A percentile compares a stretch with the other conserved stretches of the same genome.
Conservation (phyloP, 164 flowering plant species). For the Warburgia ugandensis region DNA sequence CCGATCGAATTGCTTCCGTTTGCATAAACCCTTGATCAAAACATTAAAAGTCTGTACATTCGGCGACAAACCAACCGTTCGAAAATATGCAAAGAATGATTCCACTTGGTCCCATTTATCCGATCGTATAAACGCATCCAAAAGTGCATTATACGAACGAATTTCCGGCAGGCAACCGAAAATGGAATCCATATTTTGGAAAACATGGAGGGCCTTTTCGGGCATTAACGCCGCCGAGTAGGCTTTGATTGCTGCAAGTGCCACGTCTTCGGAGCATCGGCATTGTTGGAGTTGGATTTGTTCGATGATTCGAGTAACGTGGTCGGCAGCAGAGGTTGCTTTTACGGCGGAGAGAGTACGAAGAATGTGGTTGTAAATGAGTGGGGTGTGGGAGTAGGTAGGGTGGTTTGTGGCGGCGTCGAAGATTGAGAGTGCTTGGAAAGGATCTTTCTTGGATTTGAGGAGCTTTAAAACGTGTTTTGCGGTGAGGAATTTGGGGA, state of each 20-base stretch:
- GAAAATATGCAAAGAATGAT: constrained; percentile 45
- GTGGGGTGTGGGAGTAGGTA: constrained; percentile 36
- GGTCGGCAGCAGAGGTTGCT: constrained; percentile 4
- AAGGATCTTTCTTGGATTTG: constrained; percentile 42
- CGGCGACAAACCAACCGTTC: constrained; percentile 38
- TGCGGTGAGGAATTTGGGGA: constrained; percentile 31
- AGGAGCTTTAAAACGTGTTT: constrained; percentile 49
- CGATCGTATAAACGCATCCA: constrained; percentile 52
- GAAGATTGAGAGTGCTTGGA: constrained; percentile 60
- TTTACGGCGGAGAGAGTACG: constrained; percentile 40
- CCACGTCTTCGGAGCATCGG: constrained; percentile 60
- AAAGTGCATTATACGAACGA: constrained; percentile 53
- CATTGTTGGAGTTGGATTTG: constrained; percentile 41
- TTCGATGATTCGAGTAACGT: constrained; percentile 39
- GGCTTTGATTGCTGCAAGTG: constrained; percentile 46
- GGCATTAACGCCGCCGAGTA: constrained; percentile 45
- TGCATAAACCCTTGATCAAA: constrained; percentile 55
- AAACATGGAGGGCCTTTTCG: constrained; percentile 47
- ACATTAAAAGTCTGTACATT: constrained; percentile 70
- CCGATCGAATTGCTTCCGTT: constrained; percentile 38
- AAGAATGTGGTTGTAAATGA: constrained; percentile 55
- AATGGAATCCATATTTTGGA: constrained; percentile 46
- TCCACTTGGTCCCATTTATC: constrained; percentile 53
- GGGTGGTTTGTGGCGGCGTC: constrained; percentile 36
- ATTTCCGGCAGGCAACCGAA: constrained; percentile 69